Base-by-base conservation (phyloP, 768 basidiomycete species). In the Rubroboletus satanas region DNA sequence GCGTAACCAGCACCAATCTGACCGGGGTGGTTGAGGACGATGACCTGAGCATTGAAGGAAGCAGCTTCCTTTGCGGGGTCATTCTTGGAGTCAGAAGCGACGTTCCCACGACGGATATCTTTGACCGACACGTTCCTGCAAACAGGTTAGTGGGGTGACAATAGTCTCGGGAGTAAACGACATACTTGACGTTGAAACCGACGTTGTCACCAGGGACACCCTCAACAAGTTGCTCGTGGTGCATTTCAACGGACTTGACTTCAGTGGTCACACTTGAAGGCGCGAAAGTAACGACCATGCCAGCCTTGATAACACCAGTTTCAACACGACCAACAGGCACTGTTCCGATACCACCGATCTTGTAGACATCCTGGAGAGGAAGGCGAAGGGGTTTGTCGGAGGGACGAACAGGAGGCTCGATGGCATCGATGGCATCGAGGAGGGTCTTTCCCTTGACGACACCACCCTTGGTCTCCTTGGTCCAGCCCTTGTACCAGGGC, bases 231-330 rank as follows among this genome's bases (percentile, higher is more conserved):
- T 95, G 93, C 74, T 95, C 93, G 85, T 95, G 94, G 73, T 96
- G 94, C 96, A 98, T 98, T 80, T 98, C 95, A 75, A 97, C 94
- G 67, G 97, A 98, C 88, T 98, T 98, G 83, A 99, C 97, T 93
- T 99, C 97, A 79, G 97, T 99, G 77, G 94, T 98, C 70, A 99
- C 96, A 79, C 93, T 94, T 60, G 93, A 75, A 58, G 96, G 96
- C 63, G 96, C 96, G 73, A 98, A 99, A 73, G 79, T 85, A 75
- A 97, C 97, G 67, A 99, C 81, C 96, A 98, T 99, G 75, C 96
- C 96, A 68, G 95, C 92, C 83, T 97, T 97, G 85, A 99, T 98
- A 77, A 93, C 72, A 88, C 97, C 97, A 71, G 97, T 99, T 83
- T 99, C 97, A 67, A 99, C 97, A 91, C 97, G 97, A 75, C 97